phyloP scores from a whole-genome alignment of 1,284 basidiomycete genomes.

The Sanghuangporus sanghuang region DNA sequence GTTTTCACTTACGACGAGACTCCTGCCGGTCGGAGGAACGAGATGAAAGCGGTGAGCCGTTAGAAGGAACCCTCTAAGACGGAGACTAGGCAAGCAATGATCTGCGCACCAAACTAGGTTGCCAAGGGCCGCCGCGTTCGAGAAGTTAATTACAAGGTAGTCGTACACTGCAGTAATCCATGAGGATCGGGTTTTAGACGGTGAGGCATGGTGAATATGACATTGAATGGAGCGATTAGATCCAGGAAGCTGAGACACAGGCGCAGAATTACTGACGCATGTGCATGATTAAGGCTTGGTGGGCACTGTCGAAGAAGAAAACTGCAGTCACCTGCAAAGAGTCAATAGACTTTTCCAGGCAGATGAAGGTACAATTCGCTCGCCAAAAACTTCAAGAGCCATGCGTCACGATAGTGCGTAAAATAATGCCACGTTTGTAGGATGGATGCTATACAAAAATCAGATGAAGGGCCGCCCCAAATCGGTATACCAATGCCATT shows the following conservation, averaged over 20 bases:
- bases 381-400: slow-evolving; percentile 4
- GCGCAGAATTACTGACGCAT: background rate
- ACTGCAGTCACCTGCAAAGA: background rate
- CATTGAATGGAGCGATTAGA: background rate
- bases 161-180: slow-evolving; percentile 1
- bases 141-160: slow-evolving; percentile 45
- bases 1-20: background rate
- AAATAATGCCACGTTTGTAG: slow-evolving; percentile 8
- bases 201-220: background rate
- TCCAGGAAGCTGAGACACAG: background rate
- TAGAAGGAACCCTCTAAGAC: background rate
- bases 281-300: background rate
- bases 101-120: slow-evolving; percentile 40
- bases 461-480: background rate
- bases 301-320: slow-evolving; percentile 3
- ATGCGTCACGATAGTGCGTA: background rate
- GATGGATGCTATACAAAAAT: background rate
- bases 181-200: background rate
- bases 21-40: background rate
- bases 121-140: slow-evolving; percentile 30
- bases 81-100: background rate
- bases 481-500: background rate
- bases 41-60: background rate
- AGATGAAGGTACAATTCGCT: background rate
- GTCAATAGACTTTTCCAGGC: background rate